These are phyloP conservation scores for Hyaloscypha variabilis DNA, from an alignment of 495 filamentous ascomycete genomes.

Conservation along the genomic window DNA sequence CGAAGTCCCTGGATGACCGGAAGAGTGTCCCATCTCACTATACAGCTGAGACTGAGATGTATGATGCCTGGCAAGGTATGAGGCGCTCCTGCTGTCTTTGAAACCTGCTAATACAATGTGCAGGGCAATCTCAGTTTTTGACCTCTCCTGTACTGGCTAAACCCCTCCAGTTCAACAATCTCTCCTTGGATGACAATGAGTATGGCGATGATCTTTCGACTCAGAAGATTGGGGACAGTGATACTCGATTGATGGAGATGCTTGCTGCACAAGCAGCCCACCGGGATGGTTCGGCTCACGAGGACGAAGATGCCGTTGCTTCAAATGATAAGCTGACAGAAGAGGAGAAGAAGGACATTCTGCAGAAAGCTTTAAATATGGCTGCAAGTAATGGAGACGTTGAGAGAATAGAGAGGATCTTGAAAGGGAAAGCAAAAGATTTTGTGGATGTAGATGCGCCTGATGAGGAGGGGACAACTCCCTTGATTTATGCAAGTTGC, in stretches of 20 bases:
- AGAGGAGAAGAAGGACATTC: slow-evolving; percentile 73
- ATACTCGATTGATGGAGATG: slow-evolving; percentile 92
- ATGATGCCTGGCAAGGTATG: slow-evolving; percentile 98
- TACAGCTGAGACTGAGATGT: slow-evolving; percentile 89
- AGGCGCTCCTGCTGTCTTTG: slow-evolving; percentile 11
- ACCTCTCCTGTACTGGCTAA: slow-evolving; percentile 82
- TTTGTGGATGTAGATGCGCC: slow-evolving; percentile 88
- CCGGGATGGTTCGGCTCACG: slow-evolving; percentile 67
- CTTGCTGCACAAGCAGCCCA: slow-evolving; percentile 89
- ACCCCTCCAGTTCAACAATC: slow-evolving; percentile 77
- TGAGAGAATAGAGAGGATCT: slow-evolving; percentile 73
- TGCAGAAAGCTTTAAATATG: slow-evolving; percentile 92
- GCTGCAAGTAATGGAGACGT: slow-evolving; percentile 96
- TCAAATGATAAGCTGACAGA: slow-evolving; percentile 72
- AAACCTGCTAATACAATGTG: slow-evolving; percentile 21
- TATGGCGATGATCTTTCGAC: slow-evolving; percentile 63
- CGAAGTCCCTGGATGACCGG: slow-evolving; percentile 88
- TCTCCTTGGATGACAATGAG: slow-evolving; percentile 75
- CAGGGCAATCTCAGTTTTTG: slow-evolving; percentile 94
- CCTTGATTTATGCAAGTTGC: slow-evolving; percentile 97
- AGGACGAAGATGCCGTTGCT: slow-evolving; percentile 80
- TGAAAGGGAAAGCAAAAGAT: slow-evolving; percentile 71
- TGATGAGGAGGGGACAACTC: slow-evolving; percentile 93
- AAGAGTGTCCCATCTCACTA: slow-evolving; percentile 56
- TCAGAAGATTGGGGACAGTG: slow-evolving; percentile 75